A percentile compares a stretch with the other conserved stretches of the same genome.
Conservation (phyloP, 768 basidiomycete genomes). For the Rubroboletus satanas region DNA sequence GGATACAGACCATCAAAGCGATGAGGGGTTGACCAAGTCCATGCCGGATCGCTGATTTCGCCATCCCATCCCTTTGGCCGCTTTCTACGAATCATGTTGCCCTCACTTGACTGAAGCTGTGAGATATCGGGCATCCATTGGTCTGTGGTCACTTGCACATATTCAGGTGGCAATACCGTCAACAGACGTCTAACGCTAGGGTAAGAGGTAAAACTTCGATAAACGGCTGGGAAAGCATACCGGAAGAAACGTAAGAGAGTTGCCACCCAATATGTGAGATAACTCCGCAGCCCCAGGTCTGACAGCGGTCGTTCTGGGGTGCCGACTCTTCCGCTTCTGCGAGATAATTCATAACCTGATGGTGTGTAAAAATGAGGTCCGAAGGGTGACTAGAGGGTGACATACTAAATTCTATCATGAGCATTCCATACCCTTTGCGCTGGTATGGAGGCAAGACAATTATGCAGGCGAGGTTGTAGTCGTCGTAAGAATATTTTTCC, state of each 20-base stretch:
- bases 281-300: conserved; percentile 86
- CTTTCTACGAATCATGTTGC: conserved; percentile 37
- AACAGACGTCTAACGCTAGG: conserved; percentile 46
- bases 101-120: conserved; percentile 31
- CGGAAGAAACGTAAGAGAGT: conserved; percentile 81
- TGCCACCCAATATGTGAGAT: conserved; percentile 84
- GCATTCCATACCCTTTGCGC: conserved; percentile 84
- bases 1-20: conserved; percentile 39
- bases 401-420: conserved; percentile 98
- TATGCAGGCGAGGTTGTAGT: conserved; percentile 96
- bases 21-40: conserved; percentile 31
- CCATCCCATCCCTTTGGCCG: conserved; percentile 72
- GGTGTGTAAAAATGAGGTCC: background rate
- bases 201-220: background rate
- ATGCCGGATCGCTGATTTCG: conserved; percentile 46
- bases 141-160: conserved; percentile 41
- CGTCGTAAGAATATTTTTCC: conserved; percentile 96
- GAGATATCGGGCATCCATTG: conserved; percentile 43
- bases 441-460: conserved; percentile 94
- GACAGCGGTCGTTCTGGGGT: conserved; percentile 95
- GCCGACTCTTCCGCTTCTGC: conserved; percentile 72
- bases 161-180: conserved; percentile 55
- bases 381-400: conserved; percentile 2
- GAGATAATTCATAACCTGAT: conserved; percentile 88
- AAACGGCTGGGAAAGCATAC: conserved; percentile 33